phyloP scores from a whole-genome alignment of 2,329 filamentous ascomycete genomes.

The Xylariaceae sp. region DNA sequence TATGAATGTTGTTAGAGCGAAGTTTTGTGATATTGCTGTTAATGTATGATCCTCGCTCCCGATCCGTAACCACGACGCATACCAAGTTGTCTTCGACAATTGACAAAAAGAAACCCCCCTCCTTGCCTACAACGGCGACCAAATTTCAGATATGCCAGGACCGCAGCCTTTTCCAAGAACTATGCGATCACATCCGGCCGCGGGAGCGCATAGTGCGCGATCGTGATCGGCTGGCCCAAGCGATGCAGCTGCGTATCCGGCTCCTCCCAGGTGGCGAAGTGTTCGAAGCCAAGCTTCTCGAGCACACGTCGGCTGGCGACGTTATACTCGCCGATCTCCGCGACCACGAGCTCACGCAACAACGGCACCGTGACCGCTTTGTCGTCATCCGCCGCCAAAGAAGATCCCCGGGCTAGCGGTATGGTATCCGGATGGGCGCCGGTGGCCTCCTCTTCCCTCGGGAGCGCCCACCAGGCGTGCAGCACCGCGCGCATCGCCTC shows the following conservation, averaged over 20 bases:
- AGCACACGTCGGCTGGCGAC: slow-evolving; percentile 23
- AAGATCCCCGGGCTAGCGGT: background rate
- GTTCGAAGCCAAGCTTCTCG: slow-evolving; percentile 25
- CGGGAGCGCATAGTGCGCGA: slow-evolving; percentile 15
- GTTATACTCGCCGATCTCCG: slow-evolving; percentile 22
- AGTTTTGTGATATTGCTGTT: too few relatives aligned
- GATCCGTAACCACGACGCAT: too few relatives aligned
- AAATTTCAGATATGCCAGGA: background rate
- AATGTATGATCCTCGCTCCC: too few relatives aligned
- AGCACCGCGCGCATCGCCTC: slow-evolving; percentile 23
- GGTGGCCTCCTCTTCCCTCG: slow-evolving; percentile 6
- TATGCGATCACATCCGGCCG: background rate
- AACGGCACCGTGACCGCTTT: background rate
- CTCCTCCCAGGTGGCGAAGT: slow-evolving; percentile 26
- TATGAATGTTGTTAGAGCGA: background rate
- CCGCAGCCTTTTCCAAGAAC: background rate
- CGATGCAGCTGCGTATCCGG: slow-evolving; percentile 23
- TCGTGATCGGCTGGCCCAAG: slow-evolving; percentile 21
- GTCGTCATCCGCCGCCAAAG: background rate
- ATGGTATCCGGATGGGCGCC: slow-evolving; percentile 10
- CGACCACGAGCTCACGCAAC: slow-evolving; percentile 18
- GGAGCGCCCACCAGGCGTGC: slow-evolving; percentile 24
- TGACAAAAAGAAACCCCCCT: too few relatives aligned
- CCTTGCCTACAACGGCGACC: too few relatives aligned
- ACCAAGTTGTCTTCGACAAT: too few relatives aligned